Evolutionary conservation across 2,329 filamentous ascomycete species (phyloP).

Genomic region (Cladophialophora psammophila): DNA sequence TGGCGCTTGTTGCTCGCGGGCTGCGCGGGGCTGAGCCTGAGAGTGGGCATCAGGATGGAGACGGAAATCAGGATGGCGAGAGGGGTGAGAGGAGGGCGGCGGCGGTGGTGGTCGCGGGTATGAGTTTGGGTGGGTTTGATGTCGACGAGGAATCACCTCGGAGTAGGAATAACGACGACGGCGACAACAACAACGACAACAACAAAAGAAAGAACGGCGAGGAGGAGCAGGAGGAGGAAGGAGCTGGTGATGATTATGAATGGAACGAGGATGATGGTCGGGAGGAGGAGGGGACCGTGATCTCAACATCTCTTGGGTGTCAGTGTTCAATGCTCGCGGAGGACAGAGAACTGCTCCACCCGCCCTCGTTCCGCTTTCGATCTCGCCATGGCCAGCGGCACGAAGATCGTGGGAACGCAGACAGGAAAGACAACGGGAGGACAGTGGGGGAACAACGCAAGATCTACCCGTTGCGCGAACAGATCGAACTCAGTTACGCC

Average conservation of each 20-base stretch:
- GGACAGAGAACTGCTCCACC: slow-evolving; percentile 25
- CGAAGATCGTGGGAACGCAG: neutral
- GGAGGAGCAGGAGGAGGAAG: slow-evolving; percentile 33
- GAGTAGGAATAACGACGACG: neutral
- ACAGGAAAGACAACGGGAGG: neutral
- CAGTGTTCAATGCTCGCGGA: neutral
- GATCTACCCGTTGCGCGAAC: slow-evolving; percentile 45
- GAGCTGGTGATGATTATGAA: neutral
- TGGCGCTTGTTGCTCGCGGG: slow-evolving; percentile 46
- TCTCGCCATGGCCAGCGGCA: neutral
- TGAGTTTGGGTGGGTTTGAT: slow-evolving; percentile 39
- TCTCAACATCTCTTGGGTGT: neutral
- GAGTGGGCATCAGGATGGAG: neutral
- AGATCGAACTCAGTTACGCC: slow-evolving; percentile 58
- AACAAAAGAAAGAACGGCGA: neutral
- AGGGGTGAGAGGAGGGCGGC: neutral
- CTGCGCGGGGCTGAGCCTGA: neutral
- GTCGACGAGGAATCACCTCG: slow-evolving; percentile 9
- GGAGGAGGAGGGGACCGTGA: neutral
- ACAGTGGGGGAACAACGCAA: neutral
- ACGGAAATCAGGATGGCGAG: neutral
- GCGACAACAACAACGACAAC: neutral
- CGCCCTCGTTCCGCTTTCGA: neutral
- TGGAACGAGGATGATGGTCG: slow-evolving; percentile 39
- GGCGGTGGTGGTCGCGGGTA: slow-evolving; percentile 29